Percentiles rank a stretch among this genome's conserved stretches.
phyloP scores from a whole-genome alignment of 441 rosid genomes.

The Populus hybrid region DNA sequence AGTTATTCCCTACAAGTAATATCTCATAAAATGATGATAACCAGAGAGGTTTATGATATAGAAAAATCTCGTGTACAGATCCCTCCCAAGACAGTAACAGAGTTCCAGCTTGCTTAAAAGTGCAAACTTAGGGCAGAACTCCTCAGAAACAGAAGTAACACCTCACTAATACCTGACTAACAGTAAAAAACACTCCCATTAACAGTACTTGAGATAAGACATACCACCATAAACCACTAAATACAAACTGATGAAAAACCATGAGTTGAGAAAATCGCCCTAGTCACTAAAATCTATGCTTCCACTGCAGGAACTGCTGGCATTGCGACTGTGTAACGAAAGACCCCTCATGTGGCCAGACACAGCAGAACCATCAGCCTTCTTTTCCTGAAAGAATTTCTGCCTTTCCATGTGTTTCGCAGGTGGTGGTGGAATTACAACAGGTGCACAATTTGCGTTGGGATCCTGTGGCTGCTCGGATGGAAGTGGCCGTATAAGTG shows the following conservation, averaged over 20 bases:
- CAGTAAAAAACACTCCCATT: background rate
- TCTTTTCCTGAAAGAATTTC: slow-evolving; percentile 81
- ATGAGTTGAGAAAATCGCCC: background rate
- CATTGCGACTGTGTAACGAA: slow-evolving; percentile 78
- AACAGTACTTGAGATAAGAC: slow-evolving; percentile 1
- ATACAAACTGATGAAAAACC: slow-evolving; percentile 13
- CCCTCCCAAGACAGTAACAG: background rate
- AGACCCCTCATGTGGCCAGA: slow-evolving; percentile 74
- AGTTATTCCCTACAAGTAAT: no score
- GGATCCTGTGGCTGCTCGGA: slow-evolving; percentile 24
- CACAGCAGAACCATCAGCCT: slow-evolving; percentile 54
- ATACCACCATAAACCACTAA: background rate
- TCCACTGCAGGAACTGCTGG: slow-evolving; percentile 84
- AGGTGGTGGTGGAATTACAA: slow-evolving; percentile 93
- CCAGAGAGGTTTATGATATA: background rate
- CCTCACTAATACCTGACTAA: background rate
- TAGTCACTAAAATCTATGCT: slow-evolving; percentile 65
- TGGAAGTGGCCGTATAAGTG: slow-evolving; percentile 69
- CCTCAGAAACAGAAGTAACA: background rate
- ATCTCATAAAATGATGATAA: no score
- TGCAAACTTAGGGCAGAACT: slow-evolving; percentile 6
- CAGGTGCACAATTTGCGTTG: slow-evolving; percentile 35
- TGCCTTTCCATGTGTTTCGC: slow-evolving; percentile 88
- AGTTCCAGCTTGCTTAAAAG: slow-evolving; percentile 4
- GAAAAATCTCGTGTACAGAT: background rate